phyloP scores from a whole-genome alignment of 495 filamentous ascomycete genomes.

The Cercophora sp. region DNA sequence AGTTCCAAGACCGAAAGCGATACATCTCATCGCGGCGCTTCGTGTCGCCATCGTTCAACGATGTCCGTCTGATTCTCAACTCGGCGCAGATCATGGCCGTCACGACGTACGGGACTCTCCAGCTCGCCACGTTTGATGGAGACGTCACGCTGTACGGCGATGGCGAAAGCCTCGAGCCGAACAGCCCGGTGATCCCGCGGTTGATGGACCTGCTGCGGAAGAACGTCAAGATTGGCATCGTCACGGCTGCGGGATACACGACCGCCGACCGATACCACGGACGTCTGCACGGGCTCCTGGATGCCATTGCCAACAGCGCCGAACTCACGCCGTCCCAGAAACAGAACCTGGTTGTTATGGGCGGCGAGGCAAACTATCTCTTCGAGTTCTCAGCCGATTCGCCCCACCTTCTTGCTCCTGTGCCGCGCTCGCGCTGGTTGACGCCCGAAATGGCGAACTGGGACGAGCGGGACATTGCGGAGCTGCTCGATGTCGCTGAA shows the following conservation, averaged over 20 bases:
- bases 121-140: constrained; percentile 93
- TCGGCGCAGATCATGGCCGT: constrained; percentile 90
- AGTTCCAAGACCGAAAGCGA: constrained; percentile 77
- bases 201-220: constrained; percentile 61
- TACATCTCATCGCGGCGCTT: constrained; percentile 90
- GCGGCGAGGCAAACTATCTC: constrained; percentile 79
- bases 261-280: constrained; percentile 78
- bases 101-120: constrained; percentile 60
- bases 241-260: constrained; percentile 94
- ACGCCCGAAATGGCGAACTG: constrained; percentile 85
- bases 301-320: constrained; percentile 65
- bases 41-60: constrained; percentile 96
- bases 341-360: constrained; percentile 80
- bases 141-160: constrained; percentile 97
- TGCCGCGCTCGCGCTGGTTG: constrained; percentile 71
- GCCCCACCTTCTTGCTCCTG: constrained; percentile 54
- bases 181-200: constrained; percentile 73
- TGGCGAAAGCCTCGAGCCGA: constrained; percentile 67
- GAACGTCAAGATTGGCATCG: constrained; percentile 80
- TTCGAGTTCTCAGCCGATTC: constrained; percentile 64
- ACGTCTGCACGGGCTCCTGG: constrained; percentile 78
- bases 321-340: constrained; percentile 60
- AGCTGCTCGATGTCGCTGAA: constrained; percentile 83
- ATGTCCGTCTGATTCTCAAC: constrained; percentile 88
- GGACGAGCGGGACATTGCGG: constrained; percentile 70